These are phyloP conservation scores for sweet orange (Citrus sinensis) DNA, from an alignment of 345 rosid genomes.

Conservation along the genomic window DNA sequence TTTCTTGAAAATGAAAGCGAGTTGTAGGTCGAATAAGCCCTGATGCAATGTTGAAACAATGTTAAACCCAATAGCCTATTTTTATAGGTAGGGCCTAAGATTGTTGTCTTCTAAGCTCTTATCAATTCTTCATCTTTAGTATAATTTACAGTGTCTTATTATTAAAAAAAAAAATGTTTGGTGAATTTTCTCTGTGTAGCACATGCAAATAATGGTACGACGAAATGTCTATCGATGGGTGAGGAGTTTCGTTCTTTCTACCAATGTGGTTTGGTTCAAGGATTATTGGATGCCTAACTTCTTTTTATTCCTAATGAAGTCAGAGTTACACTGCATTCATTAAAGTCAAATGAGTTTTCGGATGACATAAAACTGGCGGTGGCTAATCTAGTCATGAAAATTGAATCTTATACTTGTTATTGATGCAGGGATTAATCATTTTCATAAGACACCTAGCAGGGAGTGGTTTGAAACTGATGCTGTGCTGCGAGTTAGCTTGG, in stretches of 20 bases:
- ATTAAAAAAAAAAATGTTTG: no score
- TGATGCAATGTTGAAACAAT: not conserved
- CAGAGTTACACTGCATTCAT: not conserved
- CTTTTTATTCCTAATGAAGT: not conserved
- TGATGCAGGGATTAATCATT: constrained; percentile 86
- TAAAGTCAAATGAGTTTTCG: not conserved
- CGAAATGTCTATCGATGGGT: not conserved
- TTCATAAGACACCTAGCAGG: constrained; percentile 79
- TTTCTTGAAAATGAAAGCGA: not conserved
- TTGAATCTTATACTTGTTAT: not conserved
- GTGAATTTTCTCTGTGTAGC: not conserved
- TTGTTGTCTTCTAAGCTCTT: not conserved
- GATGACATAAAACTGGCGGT: not conserved
- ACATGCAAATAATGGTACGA: not conserved
- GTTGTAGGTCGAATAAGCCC: not conserved
- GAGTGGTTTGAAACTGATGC: constrained; percentile 99
- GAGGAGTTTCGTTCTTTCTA: not conserved
- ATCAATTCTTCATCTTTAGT: not conserved
- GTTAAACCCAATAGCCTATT: not conserved
- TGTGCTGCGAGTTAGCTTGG: constrained; percentile 94
- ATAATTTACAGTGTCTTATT: no score
- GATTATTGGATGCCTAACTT: not conserved
- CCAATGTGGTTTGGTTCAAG: not conserved
- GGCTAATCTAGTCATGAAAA: not conserved
- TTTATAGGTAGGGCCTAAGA: not conserved